Evolutionary conservation across 75 land plant genomes (phyloP), one percentile per base, ranked within the genome.

Genomic region (Picea glauca): DNA sequence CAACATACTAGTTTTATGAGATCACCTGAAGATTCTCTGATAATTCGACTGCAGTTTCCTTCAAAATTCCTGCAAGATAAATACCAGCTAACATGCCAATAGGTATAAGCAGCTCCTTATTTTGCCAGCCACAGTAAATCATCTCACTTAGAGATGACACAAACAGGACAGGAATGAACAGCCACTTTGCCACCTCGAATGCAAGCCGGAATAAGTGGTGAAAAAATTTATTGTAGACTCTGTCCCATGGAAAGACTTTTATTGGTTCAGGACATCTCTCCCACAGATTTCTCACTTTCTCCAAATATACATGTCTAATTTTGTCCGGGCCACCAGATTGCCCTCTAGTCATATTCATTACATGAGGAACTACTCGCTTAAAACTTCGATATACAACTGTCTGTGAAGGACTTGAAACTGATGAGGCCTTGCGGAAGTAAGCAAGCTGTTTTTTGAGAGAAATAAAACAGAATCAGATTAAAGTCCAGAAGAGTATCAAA

Each of bases 71-170:
- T 50, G 90, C 91, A 70, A 91, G 73, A 58, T 78, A 83, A 78
- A 84, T 3, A 7, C 98, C 96, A 26, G 78, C 46, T 35, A 96
- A 58, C 35, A 96, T 76, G 0, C 92, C 92, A 70, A 88, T 20
- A 6, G 87, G 89, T 57, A 91, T 68, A 15, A 93, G 66, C 20
- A 78, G 33, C 65, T 87, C 77, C 67, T 91, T 93, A 74, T 79
- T 83, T 74, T 87, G 81, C 78, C 83, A 85, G 17, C 90, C 88
- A 80, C 94, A 88, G 80, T 96, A 96, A 18, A 87, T 84, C 79
- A 93, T 77, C 84, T 96, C 98, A 65, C 96, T 90, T 15, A 90
- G 75, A 33, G 93, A 82, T 18, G 96, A 81, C 31, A 96, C 78
- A 26, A 84, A 80, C 38, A 93, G 75, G 60, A 91, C 63, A 7